Evolutionary conservation across 2,329 filamentous ascomycete genomes (phyloP).

Genomic region (Colletotrichum orbiculare): DNA sequence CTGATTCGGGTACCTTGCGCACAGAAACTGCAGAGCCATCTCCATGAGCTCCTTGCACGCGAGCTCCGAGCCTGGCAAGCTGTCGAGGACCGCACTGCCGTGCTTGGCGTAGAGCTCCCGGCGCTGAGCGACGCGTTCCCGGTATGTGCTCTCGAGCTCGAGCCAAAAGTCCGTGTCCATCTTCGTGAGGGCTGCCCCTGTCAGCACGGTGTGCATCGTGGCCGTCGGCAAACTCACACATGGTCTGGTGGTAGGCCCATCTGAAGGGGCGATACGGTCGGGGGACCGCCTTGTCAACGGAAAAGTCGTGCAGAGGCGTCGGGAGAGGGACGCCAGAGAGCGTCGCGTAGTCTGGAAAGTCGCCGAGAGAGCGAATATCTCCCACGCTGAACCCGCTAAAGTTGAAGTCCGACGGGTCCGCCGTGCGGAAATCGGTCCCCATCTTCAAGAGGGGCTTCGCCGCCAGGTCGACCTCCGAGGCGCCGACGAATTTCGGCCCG

Average conservation of each 20-base stretch:
- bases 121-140: slow-evolving; percentile 74
- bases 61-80: slow-evolving; percentile 79
- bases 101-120: slow-evolving; percentile 72
- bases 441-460: slow-evolving; percentile 44
- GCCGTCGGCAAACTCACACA: slow-evolving; percentile 71
- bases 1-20: slow-evolving; percentile 78
- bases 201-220: background rate
- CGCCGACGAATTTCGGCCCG: slow-evolving; percentile 8
- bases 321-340: slow-evolving; percentile 82
- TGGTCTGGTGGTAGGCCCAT: slow-evolving; percentile 90
- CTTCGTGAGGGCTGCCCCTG: slow-evolving; percentile 74
- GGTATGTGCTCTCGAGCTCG: slow-evolving; percentile 84
- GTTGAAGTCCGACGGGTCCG: slow-evolving; percentile 58
- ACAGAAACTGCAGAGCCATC: slow-evolving; percentile 84
- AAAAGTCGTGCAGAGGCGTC: slow-evolving; percentile 70
- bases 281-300: slow-evolving; percentile 74
- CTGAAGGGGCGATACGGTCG: slow-evolving; percentile 84
- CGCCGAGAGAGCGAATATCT: slow-evolving; percentile 76
- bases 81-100: slow-evolving; percentile 72
- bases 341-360: slow-evolving; percentile 82
- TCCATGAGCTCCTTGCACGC: slow-evolving; percentile 91
- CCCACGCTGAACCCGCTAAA: slow-evolving; percentile 76
- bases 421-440: slow-evolving; percentile 48
- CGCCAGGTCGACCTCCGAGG: slow-evolving; percentile 32
- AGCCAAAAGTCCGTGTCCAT: slow-evolving; percentile 88